Evolutionary conservation across 495 filamentous ascomycete genomes (phyloP), one percentile per base, ranked within the genome.

Genomic region (Lasiosphaeria hispida): DNA sequence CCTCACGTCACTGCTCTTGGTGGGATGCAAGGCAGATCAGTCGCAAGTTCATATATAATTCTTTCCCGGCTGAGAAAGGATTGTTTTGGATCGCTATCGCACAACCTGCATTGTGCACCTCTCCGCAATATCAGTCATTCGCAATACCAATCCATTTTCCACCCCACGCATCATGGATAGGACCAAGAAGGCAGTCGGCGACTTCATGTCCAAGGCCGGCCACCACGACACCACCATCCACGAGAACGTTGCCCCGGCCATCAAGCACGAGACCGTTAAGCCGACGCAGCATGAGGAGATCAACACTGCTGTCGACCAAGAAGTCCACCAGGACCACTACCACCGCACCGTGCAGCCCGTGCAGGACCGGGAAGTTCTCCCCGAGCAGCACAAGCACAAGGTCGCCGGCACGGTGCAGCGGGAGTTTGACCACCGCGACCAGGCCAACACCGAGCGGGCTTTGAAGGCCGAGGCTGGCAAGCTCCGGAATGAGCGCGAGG

Each of bases 151-250:
- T 48, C 45, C 45, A 48, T 48, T 3, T 7, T 30, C 33, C 10
- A 37, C 13, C 36, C 52, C 53, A 18, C 34, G 6, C 69, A 76
- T 23, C 63, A 85, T 85, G 82, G 77, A 86, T 4, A 80, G 78
- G 64, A 77, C 80, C 35, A 86, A 84, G 69, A 67, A 72, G 59
- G 73, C 75, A 38, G 74, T 85, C 57, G 66, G 63, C 14, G 76
- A 79, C 60, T 82, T 86, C 72, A 74, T 82, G 59, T 75, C 64
- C 67, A 80, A 80, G 61, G 60, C 76, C 33, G 83, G 83, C 58
- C 80, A 84, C 56, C 72, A 85, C 60, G 80, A 85, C 63, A 87
- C 83, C 15, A 85, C 83, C 10, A 78, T 86, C 9, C 78, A 85
- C 63, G 81, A 87, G 72, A 77, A 73, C 11, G 78, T 86, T 37